These are phyloP conservation scores for Bacidia rubella DNA, from an alignment of 495 filamentous ascomycete species.

Conservation along the genomic window DNA sequence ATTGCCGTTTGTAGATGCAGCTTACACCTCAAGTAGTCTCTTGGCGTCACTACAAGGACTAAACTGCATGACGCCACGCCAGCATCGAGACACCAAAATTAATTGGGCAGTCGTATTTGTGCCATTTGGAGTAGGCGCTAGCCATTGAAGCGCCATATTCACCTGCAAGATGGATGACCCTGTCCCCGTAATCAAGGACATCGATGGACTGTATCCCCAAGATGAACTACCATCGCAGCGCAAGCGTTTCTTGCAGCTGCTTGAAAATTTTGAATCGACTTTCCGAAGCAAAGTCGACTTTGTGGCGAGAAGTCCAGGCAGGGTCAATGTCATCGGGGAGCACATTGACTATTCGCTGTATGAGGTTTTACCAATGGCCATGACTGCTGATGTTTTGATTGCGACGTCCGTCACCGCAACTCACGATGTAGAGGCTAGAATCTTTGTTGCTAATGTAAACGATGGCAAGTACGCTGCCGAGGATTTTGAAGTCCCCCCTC, in stretches of 20 bases:
- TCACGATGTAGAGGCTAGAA: constrained; percentile 24
- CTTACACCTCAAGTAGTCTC: too few relatives aligned
- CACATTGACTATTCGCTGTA: constrained; percentile 98
- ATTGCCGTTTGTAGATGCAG: too few relatives aligned
- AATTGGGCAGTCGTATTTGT: too few relatives aligned
- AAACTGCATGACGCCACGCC: too few relatives aligned
- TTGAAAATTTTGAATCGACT: constrained; percentile 54
- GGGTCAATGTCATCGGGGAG: constrained; percentile 98
- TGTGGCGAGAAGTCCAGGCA: constrained; percentile 76
- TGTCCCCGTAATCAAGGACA: constrained; percentile 44
- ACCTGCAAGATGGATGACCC: constrained; percentile 36
- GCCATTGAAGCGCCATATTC: constrained; percentile 17
- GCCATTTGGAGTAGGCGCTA: too few relatives aligned
- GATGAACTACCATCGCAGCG: constrained; percentile 43
- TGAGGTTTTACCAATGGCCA: constrained; percentile 88
- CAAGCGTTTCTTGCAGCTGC: constrained; percentile 56
- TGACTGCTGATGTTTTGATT: constrained; percentile 78
- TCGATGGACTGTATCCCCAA: constrained; percentile 55
- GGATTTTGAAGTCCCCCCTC: constrained; percentile 57
- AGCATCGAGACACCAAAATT: too few relatives aligned
- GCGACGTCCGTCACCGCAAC: constrained; percentile 40
- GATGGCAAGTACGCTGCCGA: constrained; percentile 59
- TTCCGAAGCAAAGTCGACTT: constrained; percentile 66
- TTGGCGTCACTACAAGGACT: too few relatives aligned
- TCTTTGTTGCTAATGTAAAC: constrained; percentile 68